These are phyloP conservation scores for Talaromyces amestolkiae DNA, from an alignment of 2,329 filamentous ascomycete species.

Conservation along the genomic window DNA sequence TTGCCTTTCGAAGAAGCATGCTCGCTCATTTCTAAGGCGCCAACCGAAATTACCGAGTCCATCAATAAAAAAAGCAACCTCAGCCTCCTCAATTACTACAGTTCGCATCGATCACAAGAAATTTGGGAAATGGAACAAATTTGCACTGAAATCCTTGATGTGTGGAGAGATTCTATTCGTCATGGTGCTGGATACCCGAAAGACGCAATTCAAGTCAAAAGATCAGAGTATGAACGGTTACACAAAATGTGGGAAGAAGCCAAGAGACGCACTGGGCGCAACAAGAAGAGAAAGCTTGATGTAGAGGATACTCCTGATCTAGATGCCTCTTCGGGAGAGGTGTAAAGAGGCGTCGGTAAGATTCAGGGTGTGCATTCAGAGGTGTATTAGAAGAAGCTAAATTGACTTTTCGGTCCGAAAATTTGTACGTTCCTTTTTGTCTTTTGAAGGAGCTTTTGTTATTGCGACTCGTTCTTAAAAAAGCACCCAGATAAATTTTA, in stretches of 20 bases:
- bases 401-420: neutral
- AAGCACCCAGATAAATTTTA: neutral
- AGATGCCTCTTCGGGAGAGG: neutral
- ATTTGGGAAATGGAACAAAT: neutral
- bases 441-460: neutral
- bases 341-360: neutral
- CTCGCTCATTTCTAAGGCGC: slow-evolving; percentile 3
- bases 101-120: neutral
- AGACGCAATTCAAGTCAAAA: neutral
- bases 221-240: neutral
- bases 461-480: neutral
- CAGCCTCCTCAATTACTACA: neutral
- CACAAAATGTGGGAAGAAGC: neutral
- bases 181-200: neutral
- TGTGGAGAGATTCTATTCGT: neutral
- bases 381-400: neutral
- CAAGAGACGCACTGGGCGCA: neutral
- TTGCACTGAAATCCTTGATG: neutral
- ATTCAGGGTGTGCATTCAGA: neutral
- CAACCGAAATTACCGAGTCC: neutral
- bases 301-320: neutral
- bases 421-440: neutral
- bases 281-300: neutral
- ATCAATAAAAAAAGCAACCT: neutral
- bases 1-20: neutral